Evolutionary conservation across 1,284 basidiomycete species (phyloP), one percentile per base, ranked within the genome.

Genomic region (Ceratobasidium sp.): DNA sequence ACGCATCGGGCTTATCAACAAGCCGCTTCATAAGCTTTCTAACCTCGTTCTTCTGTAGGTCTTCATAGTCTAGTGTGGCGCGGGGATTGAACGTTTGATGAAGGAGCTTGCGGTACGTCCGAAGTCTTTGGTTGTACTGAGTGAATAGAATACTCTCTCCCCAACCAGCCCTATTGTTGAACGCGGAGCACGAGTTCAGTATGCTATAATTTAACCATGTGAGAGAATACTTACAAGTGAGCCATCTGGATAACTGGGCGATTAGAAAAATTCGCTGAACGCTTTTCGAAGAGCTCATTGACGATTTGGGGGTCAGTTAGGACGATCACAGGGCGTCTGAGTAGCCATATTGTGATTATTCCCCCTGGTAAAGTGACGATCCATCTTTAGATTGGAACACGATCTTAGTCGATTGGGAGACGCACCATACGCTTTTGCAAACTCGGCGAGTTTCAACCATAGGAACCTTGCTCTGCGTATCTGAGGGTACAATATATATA

Each of bases 81-180:
- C 63, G 63, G 7, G 74, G 58, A 28, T 72, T 64, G 23, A 75
- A 55, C 11, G 71, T 72, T 61, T 75, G 74, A 28, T 72, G 64
- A 7, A 75, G 41, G 0, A 75, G 58, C 55, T 49, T 67, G 7
- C 74, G 55, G 26, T 73, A 70, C 30, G 57, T 73, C 14, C 71
- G 70, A 18, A 66, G 67, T 43, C 63, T 61, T 49, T 61, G 74
- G 16, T 70, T 70, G 26, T 73, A 73, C 5, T 41, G 74, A 1
- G 62, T 57, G 14, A 75, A 69, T 11, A 67, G 57, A 26, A 72
- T 73, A 28, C 62, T 52, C 0, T 58, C 62, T 21, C 47, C 70
- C 67, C 61, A 72, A 14, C 73, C 73, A 26, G 69, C 14, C n/a
- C 69, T 71, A 23, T 32, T 21, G 2, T 30, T 16, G 5, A 38